phyloP scores from a whole-genome alignment of 208 protist species.

The Acanthamoeba castellanii region DNA sequence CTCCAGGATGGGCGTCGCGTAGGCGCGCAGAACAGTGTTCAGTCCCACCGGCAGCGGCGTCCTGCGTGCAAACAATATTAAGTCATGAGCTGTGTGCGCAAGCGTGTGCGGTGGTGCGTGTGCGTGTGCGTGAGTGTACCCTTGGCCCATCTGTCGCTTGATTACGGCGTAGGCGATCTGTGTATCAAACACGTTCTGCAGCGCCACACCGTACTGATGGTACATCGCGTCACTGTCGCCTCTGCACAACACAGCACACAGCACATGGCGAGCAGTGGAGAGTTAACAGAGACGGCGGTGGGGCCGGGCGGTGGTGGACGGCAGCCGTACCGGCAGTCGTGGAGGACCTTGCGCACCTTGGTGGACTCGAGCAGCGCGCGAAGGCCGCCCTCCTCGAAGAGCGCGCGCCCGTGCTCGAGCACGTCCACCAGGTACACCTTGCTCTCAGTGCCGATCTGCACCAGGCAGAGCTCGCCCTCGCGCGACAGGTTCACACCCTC shows the following conservation, averaged over 20 bases:
- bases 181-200: constrained; percentile 29
- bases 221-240: constrained; percentile 28
- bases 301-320: no score
- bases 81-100: background rate
- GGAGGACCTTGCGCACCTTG: constrained; percentile 1
- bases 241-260: background rate
- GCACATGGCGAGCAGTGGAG: no score
- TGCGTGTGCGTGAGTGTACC: background rate
- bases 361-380: background rate
- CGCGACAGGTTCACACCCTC: constrained; percentile 47
- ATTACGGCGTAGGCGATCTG: constrained; percentile 46
- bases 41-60: constrained; percentile 16
- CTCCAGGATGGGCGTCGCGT: constrained; percentile 37
- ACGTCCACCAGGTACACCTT: constrained; percentile 50
- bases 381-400: constrained; percentile 36
- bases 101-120: background rate
- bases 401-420: constrained; percentile 28
- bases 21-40: background rate
- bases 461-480: constrained; percentile 17
- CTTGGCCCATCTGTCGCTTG: constrained; percentile 39
- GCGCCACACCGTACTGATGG: constrained; percentile 46
- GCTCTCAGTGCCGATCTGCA: constrained; percentile 18
- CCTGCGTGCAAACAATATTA: no score
- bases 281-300: no score
- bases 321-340: constrained; percentile 8